A percentile compares a stretch with the other conserved stretches of the same genome.
Conservation (phyloP, 2,329 filamentous ascomycete genomes). For the Phialocephala sp. region DNA sequence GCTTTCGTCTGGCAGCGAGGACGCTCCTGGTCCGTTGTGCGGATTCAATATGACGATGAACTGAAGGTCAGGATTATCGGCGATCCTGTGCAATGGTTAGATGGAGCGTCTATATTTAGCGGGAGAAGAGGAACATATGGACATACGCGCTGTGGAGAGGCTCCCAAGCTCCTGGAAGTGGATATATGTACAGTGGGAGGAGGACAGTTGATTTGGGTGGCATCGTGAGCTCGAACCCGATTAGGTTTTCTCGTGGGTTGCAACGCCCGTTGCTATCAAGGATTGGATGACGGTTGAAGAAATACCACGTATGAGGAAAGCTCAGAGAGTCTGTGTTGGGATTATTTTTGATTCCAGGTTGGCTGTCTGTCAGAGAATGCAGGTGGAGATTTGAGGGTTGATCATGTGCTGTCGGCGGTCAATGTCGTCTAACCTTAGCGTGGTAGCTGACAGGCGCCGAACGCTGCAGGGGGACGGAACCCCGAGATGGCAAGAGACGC, state of each 20-base stretch:
- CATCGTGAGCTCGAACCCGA: neutral
- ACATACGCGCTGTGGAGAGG: conserved; percentile 28
- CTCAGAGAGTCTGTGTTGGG: neutral
- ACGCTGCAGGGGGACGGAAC: neutral
- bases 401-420: neutral
- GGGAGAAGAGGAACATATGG: neutral
- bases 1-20: conserved; percentile 14
- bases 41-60: conserved; percentile 26
- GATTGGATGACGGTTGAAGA: neutral
- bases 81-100: conserved; percentile 12
- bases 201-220: conserved; percentile 27
- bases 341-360: neutral
- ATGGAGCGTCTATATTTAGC: neutral
- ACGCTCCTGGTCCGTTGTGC: conserved; percentile 18
- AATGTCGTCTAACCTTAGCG: neutral
- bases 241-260: neutral
- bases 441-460: too few species aligned
- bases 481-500: neutral
- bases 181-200: conserved; percentile 37
- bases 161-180: conserved; percentile 30
- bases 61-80: conserved; percentile 12
- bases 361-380: neutral
- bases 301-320: neutral
- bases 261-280: neutral
- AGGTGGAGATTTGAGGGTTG: neutral